A percentile compares a stretch with the other conserved stretches of the same genome.
Evolutionary conservation across 2,329 filamentous ascomycete species (phyloP).

Genomic region (Hortaea sp.): DNA sequence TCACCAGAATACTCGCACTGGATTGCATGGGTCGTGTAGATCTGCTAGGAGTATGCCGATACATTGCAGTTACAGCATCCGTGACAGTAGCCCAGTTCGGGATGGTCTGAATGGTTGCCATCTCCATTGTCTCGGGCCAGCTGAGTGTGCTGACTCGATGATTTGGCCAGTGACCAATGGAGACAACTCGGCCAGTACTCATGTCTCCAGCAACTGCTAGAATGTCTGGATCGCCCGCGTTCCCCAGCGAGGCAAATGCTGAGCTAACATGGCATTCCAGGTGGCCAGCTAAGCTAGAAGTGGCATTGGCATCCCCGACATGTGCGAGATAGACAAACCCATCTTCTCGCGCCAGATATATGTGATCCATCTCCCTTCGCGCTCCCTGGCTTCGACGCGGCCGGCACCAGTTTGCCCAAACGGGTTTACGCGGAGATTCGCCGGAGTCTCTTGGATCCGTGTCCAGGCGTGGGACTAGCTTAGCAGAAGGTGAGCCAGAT

Average conservation of each 20-base stretch:
- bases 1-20: slow-evolving; percentile 25
- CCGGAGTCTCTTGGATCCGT: slow-evolving; percentile 11
- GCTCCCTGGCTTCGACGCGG: slow-evolving; percentile 58
- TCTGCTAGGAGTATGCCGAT: slow-evolving; percentile 10
- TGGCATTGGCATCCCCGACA: slow-evolving; percentile 43
- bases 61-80: slow-evolving; percentile 32
- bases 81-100: slow-evolving; percentile 50
- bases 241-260: slow-evolving; percentile 61
- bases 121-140: slow-evolving; percentile 35
- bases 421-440: slow-evolving; percentile 14
- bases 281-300: slow-evolving; percentile 49
- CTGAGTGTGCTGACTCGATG: slow-evolving; percentile 9
- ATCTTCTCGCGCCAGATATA: slow-evolving; percentile 83
- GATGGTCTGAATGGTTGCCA: slow-evolving; percentile 49
- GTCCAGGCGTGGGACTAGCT: slow-evolving; percentile 4
- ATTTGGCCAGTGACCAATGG: slow-evolving; percentile 19
- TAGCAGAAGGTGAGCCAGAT: slow-evolving; percentile 25
- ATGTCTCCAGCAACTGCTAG: slow-evolving; percentile 69
- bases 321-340: slow-evolving; percentile 67
- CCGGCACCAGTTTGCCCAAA: slow-evolving; percentile 76
- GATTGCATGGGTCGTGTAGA: slow-evolving; percentile 8
- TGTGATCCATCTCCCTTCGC: slow-evolving; percentile 57
- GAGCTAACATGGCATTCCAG: slow-evolving; percentile 66
- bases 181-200: slow-evolving; percentile 48
- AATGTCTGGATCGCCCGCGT: slow-evolving; percentile 57